Conservation (phyloP, 495 filamentous ascomycete genomes). For the Usnea hakonensis region DNA sequence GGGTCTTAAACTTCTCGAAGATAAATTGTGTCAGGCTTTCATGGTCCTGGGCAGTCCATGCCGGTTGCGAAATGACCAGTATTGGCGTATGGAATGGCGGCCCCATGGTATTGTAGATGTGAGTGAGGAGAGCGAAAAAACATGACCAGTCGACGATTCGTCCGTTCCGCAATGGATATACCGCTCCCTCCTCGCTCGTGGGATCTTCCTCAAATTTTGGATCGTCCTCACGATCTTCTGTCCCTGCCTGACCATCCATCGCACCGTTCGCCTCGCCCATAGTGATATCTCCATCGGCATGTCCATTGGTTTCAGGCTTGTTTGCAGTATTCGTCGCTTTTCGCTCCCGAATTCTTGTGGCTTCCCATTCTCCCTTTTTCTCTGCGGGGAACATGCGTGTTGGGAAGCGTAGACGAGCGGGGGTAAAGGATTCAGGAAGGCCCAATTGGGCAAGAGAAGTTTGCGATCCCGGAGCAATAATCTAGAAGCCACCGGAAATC, state of each 20-base stretch:
- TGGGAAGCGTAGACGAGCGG: constrained; percentile 68
- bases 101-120: constrained; percentile 79
- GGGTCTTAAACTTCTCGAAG: constrained; percentile 94
- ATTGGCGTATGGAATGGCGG: constrained; percentile 92
- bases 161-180: constrained; percentile 80
- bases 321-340: constrained; percentile 27
- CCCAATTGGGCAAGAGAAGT: constrained; percentile 91
- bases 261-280: constrained; percentile 35
- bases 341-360: constrained; percentile 68
- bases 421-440: constrained; percentile 83
- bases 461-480: constrained; percentile 91
- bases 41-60: constrained; percentile 75
- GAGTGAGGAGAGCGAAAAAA: constrained; percentile 81
- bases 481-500: constrained; percentile 35
- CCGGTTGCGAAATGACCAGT: constrained; percentile 74
- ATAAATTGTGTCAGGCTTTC: constrained; percentile 82
- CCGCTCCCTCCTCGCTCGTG: constrained; percentile 77
- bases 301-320: constrained; percentile 28
- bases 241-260: constrained; percentile 14
- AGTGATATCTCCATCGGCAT: constrained; percentile 40
- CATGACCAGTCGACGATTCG: constrained; percentile 80
- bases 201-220: constrained; percentile 77
- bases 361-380: constrained; percentile 71
- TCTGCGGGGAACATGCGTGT: constrained; percentile 91
- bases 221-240: constrained; percentile 34